Evolutionary conservation across 176 grass and related monocot genomes (phyloP).

Genomic region (Poa annua): DNA sequence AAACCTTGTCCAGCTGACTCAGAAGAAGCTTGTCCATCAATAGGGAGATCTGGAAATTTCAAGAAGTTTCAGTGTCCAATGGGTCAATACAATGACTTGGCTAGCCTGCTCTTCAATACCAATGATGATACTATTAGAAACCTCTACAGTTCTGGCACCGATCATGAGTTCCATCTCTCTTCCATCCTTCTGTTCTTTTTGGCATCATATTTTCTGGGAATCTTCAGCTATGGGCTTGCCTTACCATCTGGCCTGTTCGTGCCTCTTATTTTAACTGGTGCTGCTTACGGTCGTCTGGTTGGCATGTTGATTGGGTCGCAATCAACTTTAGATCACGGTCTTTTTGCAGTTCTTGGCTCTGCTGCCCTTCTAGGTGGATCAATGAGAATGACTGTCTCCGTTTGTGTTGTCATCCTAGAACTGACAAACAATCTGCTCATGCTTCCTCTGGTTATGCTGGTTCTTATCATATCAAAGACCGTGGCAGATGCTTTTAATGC

Average conservation of each 20-base stretch:
- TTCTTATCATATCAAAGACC: constrained; percentile 90
- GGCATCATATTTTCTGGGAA: constrained; percentile 82
- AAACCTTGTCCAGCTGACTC: constrained; percentile 69
- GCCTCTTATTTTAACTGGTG: constrained; percentile 92
- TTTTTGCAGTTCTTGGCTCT: constrained; percentile 92
- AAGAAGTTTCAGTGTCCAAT: constrained; percentile 84
- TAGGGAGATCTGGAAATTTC: constrained; percentile 95
- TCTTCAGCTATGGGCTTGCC: constrained; percentile 92
- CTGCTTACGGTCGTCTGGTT: constrained; percentile 79
- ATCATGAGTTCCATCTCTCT: constrained; percentile 73
- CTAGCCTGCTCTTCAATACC: constrained; percentile 95
- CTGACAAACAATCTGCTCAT: constrained; percentile 87
- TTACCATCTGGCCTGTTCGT: constrained; percentile 87
- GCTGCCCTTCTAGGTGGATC: constrained; percentile 90
- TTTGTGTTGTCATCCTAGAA: constrained; percentile 87
- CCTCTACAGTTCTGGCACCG: constrained; percentile 77
- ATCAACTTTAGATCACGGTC: constrained; percentile 79
- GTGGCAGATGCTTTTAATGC: constrained; percentile 84
- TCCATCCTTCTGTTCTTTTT: constrained; percentile 80
- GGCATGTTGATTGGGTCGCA: constrained; percentile 75
- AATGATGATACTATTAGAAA: constrained; percentile 94
- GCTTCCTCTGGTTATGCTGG: constrained; percentile 93
- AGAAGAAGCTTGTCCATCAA: constrained; percentile 83
- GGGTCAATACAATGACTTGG: constrained; percentile 87
- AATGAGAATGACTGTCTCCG: constrained; percentile 95